Evolutionary conservation across 495 filamentous ascomycete genomes (phyloP).

Genomic region (Mycothermus thermophilus): DNA sequence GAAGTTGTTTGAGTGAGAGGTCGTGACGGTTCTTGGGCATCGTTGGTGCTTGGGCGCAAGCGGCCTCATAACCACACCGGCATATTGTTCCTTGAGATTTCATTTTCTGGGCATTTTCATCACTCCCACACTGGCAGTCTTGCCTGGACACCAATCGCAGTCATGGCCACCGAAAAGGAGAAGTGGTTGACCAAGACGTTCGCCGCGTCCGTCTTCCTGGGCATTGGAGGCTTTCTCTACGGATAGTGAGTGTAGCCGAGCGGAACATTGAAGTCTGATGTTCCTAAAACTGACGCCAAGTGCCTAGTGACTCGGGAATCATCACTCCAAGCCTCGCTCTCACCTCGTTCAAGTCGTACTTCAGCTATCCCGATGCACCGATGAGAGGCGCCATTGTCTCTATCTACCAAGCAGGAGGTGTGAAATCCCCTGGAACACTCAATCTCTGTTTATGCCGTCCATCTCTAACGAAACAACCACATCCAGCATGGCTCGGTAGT

Average conservation of each 20-base stretch:
- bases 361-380: slow-evolving; percentile 27
- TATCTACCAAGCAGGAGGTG: slow-evolving; percentile 30
- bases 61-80: too few relatives aligned
- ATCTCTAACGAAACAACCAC: too few relatives aligned
- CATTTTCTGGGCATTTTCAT: too few relatives aligned
- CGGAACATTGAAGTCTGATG: background rate
- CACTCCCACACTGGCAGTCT: too few relatives aligned
- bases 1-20: too few relatives aligned
- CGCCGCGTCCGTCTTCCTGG: slow-evolving; percentile 21
- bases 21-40: too few relatives aligned
- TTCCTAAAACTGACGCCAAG: slow-evolving; percentile 1
- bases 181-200: slow-evolving; percentile 20
- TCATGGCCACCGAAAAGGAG: background rate
- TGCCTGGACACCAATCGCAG: background rate
- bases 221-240: slow-evolving; percentile 23
- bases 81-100: too few relatives aligned
- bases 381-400: slow-evolving; percentile 38
- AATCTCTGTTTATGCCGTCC: too few relatives aligned
- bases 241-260: slow-evolving; percentile 15
- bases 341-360: slow-evolving; percentile 28
- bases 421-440: too few relatives aligned
- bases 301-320: slow-evolving; percentile 24
- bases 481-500: slow-evolving; percentile 35
- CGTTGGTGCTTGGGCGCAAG: too few relatives aligned
- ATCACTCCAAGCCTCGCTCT: slow-evolving; percentile 33